A percentile compares a stretch with the other conserved stretches of the same genome.
phyloP scores from a whole-genome alignment of 495 filamentous ascomycete genomes.

The Coniosporium apollinis region DNA sequence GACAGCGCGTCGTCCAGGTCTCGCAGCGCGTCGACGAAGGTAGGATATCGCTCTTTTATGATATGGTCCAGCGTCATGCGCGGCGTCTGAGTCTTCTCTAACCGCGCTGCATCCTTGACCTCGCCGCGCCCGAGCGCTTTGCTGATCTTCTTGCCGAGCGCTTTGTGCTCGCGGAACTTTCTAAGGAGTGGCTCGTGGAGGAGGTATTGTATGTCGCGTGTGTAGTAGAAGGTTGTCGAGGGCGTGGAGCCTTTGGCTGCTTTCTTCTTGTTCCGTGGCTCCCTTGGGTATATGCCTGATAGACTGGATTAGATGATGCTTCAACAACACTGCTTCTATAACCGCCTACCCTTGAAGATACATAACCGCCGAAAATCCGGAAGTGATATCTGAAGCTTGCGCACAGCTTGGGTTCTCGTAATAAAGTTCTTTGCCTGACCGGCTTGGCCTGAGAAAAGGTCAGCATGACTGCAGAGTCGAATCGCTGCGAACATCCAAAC shows the following conservation, averaged over 20 bases:
- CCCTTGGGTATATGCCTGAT: constrained; percentile 89
- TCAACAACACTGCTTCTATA: no score
- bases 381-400: constrained; percentile 91
- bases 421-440: constrained; percentile 98
- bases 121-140: constrained; percentile 82
- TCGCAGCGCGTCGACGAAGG: constrained; percentile 83
- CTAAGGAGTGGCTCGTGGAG: constrained; percentile 89
- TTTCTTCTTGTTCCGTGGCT: constrained; percentile 93
- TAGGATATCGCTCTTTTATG: constrained; percentile 94
- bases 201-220: constrained; percentile 95
- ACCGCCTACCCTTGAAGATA: constrained; percentile 96
- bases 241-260: constrained; percentile 77
- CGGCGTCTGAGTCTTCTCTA: constrained; percentile 73
- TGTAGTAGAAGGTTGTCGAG: constrained; percentile 96
- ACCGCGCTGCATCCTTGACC: constrained; percentile 63
- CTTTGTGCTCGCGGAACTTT: constrained; percentile 95
- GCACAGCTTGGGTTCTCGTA: constrained; percentile 86
- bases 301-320: no score
- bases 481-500: no score
- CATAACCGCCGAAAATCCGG: constrained; percentile 95
- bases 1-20: constrained; percentile 95
- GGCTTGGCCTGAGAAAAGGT: no score
- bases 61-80: constrained; percentile 86
- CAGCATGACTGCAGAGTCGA: no score
- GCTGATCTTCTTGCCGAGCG: constrained; percentile 89